Evolutionary conservation across 2,329 filamentous ascomycete genomes (phyloP).

Genomic region (Fonsecaea pedrosoi): DNA sequence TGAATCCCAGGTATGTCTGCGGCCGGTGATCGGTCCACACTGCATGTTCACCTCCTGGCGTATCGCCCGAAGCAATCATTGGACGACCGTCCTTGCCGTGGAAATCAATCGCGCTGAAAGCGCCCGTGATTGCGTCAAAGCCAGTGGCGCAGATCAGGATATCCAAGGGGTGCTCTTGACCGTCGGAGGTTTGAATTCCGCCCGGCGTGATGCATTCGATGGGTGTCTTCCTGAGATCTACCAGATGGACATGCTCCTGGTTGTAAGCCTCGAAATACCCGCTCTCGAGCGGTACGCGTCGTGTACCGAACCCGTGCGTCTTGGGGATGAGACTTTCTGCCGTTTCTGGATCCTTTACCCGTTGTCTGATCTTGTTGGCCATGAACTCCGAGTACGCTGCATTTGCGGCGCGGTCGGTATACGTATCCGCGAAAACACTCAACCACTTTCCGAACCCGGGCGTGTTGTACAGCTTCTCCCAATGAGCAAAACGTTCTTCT

Average conservation of each 20-base stretch:
- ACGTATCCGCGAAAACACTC: constrained; percentile 57
- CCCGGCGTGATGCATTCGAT: constrained; percentile 45
- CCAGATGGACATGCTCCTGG: constrained; percentile 53
- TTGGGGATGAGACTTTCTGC: constrained; percentile 60
- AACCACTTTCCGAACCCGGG: constrained; percentile 64
- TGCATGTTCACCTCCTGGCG: constrained; percentile 48
- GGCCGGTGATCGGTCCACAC: constrained; percentile 3
- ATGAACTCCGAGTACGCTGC: constrained; percentile 59
- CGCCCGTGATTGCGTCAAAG: constrained; percentile 5
- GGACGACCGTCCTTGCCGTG: constrained; percentile 46
- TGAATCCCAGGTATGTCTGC: constrained; percentile 33
- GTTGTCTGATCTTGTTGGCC: constrained; percentile 57
- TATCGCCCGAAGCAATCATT: constrained; percentile 44
- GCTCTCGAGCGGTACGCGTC: constrained; percentile 57
- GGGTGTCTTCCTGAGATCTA: constrained; percentile 51
- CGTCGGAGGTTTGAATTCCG: constrained; percentile 38
- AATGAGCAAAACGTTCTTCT: constrained; percentile 47
- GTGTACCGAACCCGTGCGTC: constrained; percentile 61
- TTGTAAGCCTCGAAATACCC: constrained; percentile 60
- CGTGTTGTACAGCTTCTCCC: constrained; percentile 55
- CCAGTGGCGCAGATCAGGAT: constrained; percentile 47
- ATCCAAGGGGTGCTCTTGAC: not conserved
- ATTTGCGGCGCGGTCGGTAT: constrained; percentile 57
- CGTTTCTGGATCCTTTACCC: constrained; percentile 58
- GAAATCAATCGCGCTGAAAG: constrained; percentile 50